These are phyloP conservation scores for Phytopythium kandeliae DNA, from an alignment of 352 stramenopile species.

Conservation along the genomic window DNA sequence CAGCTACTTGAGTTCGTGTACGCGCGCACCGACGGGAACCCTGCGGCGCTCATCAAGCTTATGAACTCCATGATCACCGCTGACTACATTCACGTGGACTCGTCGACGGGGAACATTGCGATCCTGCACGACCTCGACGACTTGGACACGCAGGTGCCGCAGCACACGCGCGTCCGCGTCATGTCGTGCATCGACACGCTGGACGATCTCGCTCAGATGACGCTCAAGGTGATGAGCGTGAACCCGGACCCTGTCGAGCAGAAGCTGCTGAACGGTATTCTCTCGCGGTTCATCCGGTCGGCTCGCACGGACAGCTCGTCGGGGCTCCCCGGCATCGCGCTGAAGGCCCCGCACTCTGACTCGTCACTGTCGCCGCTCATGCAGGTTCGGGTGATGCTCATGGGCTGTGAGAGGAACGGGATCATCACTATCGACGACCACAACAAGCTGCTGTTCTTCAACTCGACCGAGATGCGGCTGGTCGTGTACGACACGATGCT, in stretches of 20 bases:
- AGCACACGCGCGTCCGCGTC: slow-evolving; percentile 64
- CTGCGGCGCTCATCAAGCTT: slow-evolving; percentile 56
- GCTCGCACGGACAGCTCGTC: slow-evolving; percentile 30
- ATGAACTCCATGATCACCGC: slow-evolving; percentile 65
- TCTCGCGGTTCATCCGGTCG: slow-evolving; percentile 33
- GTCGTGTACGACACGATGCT: slow-evolving; percentile 40
- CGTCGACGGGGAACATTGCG: slow-evolving; percentile 33
- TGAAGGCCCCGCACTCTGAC: slow-evolving; percentile 35
- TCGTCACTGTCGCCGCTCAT: slow-evolving; percentile 31
- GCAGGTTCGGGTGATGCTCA: slow-evolving; percentile 52
- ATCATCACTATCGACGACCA: slow-evolving; percentile 45
- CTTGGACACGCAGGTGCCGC: slow-evolving; percentile 64
- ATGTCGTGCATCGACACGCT: slow-evolving; percentile 63
- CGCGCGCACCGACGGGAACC: slow-evolving; percentile 58
- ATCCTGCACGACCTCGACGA: slow-evolving; percentile 72
- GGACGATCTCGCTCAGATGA: slow-evolving; percentile 45
- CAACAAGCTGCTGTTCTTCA: slow-evolving; percentile 60
- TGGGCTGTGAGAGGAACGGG: slow-evolving; percentile 55
- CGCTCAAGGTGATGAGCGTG: slow-evolving; percentile 63
- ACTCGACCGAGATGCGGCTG: slow-evolving; percentile 50
- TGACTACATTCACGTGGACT: slow-evolving; percentile 57
- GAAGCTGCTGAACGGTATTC: slow-evolving; percentile 44
- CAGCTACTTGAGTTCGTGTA: slow-evolving; percentile 74
- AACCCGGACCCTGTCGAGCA: slow-evolving; percentile 61
- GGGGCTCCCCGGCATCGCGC: slow-evolving; percentile 17